These are phyloP conservation scores for Rosa chinensis DNA, from an alignment of 306 rosid species.

Conservation along the genomic window DNA sequence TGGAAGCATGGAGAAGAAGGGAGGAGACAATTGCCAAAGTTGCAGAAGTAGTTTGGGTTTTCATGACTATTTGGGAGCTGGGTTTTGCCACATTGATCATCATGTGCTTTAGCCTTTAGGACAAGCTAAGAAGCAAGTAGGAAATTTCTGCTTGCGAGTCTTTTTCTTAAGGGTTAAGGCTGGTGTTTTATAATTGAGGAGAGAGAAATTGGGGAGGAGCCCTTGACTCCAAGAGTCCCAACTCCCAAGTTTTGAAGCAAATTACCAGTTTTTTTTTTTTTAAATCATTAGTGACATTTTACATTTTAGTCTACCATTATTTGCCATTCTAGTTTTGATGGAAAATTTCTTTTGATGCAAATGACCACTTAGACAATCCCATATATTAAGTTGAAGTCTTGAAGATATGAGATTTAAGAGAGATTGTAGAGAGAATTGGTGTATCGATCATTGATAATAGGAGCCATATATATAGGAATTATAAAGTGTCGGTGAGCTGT, in stretches of 20 bases:
- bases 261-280: no score
- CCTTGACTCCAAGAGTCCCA: not conserved
- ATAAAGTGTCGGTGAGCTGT: no score
- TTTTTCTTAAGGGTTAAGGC: not conserved
- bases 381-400: no score
- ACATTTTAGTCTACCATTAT: no score
- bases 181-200: not conserved
- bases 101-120: not conserved
- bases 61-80: not conserved
- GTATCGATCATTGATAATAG: no score
- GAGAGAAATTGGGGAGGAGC: not conserved
- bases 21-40: not conserved
- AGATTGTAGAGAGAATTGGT: no score
- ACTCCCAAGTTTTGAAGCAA: not conserved
- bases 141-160: constrained; percentile 8
- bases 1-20: constrained; percentile 32
- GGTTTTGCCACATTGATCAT: not conserved
- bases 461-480: no score
- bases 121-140: not conserved
- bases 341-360: no score
- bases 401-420: no score
- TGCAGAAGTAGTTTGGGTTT: not conserved
- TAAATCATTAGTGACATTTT: no score
- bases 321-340: no score
- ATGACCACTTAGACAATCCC: no score